These are phyloP conservation scores for Ascochyta fabae DNA, from an alignment of 2,329 filamentous ascomycete genomes.

Conservation along the genomic window DNA sequence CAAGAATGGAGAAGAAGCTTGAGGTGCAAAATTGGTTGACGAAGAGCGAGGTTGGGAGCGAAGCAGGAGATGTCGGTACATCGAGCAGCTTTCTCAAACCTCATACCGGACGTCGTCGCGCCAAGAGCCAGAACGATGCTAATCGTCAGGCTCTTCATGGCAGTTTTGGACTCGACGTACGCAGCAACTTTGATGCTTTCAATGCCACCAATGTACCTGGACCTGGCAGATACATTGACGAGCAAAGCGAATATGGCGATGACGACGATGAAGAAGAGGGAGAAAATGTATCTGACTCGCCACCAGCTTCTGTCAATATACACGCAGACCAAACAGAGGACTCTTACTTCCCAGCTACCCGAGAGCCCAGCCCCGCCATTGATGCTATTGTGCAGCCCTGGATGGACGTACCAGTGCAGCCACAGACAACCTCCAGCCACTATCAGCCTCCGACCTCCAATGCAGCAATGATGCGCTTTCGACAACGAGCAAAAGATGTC, in stretches of 20 bases:
- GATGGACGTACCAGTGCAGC: constrained; percentile 54
- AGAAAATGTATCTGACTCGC: constrained; percentile 25
- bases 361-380: constrained; percentile 28
- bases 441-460: constrained; percentile 61
- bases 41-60: constrained; percentile 55
- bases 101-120: constrained; percentile 50
- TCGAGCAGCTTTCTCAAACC: constrained; percentile 37
- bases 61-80: constrained; percentile 50
- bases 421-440: constrained; percentile 38
- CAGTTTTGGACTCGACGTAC: constrained; percentile 42
- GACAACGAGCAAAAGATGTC: constrained; percentile 57
- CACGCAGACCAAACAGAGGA: constrained; percentile 32
- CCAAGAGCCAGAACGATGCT: constrained; percentile 55
- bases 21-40: constrained; percentile 62
- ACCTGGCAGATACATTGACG: constrained; percentile 55
- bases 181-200: constrained; percentile 37
- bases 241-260: constrained; percentile 47
- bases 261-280: constrained; percentile 37
- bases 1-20: constrained; percentile 58
- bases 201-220: constrained; percentile 57
- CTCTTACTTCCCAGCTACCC: constrained; percentile 41
- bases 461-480: constrained; percentile 62
- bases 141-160: constrained; percentile 30
- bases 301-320: constrained; percentile 44
- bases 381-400: constrained; percentile 52